Evolutionary conservation across 2,329 filamentous ascomycete species (phyloP).

Genomic region (Hymenoscyphus repandus): DNA sequence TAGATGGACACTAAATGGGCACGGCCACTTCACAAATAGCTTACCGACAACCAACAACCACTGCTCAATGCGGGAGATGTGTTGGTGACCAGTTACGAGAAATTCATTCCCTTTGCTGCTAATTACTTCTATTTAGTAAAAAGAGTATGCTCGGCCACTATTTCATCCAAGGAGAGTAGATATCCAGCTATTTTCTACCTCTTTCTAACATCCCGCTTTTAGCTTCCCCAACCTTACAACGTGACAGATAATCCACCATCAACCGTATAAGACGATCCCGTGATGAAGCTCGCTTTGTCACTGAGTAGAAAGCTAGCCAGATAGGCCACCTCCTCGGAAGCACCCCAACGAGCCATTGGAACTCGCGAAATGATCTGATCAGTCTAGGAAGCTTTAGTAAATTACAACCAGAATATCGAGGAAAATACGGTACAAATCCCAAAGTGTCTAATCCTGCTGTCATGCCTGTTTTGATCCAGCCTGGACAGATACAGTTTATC

Average conservation of each 20-base stretch:
- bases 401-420: background rate
- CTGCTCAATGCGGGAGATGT: too few species aligned
- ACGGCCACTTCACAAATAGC: too few species aligned
- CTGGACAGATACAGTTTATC: constrained; percentile 24
- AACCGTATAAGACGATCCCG: constrained; percentile 14
- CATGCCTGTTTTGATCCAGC: constrained; percentile 21
- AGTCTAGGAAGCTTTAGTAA: constrained; percentile 7
- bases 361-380: constrained; percentile 7
- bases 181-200: too few species aligned
- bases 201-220: too few species aligned
- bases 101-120: too few species aligned
- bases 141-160: too few species aligned
- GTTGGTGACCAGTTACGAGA: too few species aligned
- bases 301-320: constrained; percentile 21
- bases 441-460: background rate
- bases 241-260: constrained; percentile 16
- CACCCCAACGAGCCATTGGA: constrained; percentile 16
- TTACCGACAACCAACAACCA: too few species aligned
- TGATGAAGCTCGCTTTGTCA: constrained; percentile 23
- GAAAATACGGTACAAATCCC: constrained; percentile 4
- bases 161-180: too few species aligned
- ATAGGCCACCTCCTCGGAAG: constrained; percentile 19
- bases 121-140: too few species aligned
- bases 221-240: too few species aligned
- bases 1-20: too few species aligned